Evolutionary conservation across 2,329 filamentous ascomycete genomes (phyloP), one percentile per base, ranked within the genome.

Genomic region (Fusarium mundagurra): DNA sequence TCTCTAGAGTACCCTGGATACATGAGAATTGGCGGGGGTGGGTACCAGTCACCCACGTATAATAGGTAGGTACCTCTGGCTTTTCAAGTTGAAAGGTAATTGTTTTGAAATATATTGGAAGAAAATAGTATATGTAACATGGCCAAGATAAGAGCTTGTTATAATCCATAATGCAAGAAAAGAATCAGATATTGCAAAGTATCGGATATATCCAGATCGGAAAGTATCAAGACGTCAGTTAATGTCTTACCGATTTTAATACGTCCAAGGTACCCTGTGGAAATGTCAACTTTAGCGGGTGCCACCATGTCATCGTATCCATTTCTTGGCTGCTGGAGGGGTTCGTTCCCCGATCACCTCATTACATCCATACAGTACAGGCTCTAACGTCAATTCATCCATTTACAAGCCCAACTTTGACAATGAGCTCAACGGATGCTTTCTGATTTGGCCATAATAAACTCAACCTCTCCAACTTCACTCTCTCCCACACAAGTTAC

Each of bases 261-360:
- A 51, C 39, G 27, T 31, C 5, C n/a, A n/a, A n/a, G n/a, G n/a
- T 33, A n/a, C 33, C 61, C 36, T 57, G 72, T 74, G 60, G 18
- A 24, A 60, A 54, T 69, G 48, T 65, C 27, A 16, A 17, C 31
- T 20, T 20, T 29, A 47, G 51, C 31, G 20, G 31, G 71, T 74
- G 68, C 36, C 34, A 33, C 43, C 38, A 73, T 74, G 65, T 64
- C 72, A 74, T 74, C 72, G 66, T 72, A 18, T 63, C n/a, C n/a
- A n/a, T n/a, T n/a, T 29, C 60, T 55, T 50, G 8, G 39, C n/a
- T 31, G 34, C 24, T 70, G 33, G 50, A 53, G 50, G 31, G n/a
- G n/a, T n/a, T n/a, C n/a, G 24, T 54, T 53, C 36, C 64, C 59
- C 54, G 57, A 68, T 64, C 64, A 67, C 71, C 53, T 61, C 64